Evolutionary conservation across 2,329 filamentous ascomycete species (phyloP).

Genomic region (Cylindrodendrum hubeiense): DNA sequence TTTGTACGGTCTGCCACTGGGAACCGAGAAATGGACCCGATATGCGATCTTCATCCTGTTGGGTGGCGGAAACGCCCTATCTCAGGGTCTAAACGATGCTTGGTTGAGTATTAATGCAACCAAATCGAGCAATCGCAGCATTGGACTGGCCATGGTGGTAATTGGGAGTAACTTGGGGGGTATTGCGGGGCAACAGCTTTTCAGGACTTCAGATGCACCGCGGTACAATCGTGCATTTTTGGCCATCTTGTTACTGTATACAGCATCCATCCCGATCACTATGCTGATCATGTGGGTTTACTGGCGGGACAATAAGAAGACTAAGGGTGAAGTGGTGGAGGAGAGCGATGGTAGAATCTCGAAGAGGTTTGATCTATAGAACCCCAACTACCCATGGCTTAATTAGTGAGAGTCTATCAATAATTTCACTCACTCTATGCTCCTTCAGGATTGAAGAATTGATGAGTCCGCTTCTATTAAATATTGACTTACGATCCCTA

Average conservation of each 20-base stretch:
- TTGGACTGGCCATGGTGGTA: conserved; percentile 40
- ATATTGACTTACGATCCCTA: too few relatives aligned
- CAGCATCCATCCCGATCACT: conserved; percentile 30
- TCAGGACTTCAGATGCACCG: conserved; percentile 35
- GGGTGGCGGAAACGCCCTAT: conserved; percentile 34
- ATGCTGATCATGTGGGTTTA: conserved; percentile 38
- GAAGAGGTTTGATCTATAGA: conserved; percentile 18
- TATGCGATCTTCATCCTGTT: conserved; percentile 36
- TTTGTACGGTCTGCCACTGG: conserved; percentile 17
- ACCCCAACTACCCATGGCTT: too few relatives aligned
- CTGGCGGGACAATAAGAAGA: conserved; percentile 36
- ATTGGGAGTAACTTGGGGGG: conserved; percentile 42
- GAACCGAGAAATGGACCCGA: conserved; percentile 30
- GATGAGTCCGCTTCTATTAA: too few relatives aligned
- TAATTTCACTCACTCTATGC: too few relatives aligned
- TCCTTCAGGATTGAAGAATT: too few relatives aligned
- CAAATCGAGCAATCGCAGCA: conserved; percentile 28
- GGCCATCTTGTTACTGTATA: conserved; percentile 35
- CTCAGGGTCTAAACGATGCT: conserved; percentile 41
- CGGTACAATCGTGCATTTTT: conserved; percentile 34
- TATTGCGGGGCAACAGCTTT: conserved; percentile 40
- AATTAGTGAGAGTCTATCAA: too few relatives aligned
- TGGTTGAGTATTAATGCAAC: conserved; percentile 41
- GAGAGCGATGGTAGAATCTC: neutral
- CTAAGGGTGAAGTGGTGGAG: neutral